Evolutionary conservation across 768 basidiomycete species (phyloP), one percentile per base, ranked within the genome.

Genomic region (Russula earlei): DNA sequence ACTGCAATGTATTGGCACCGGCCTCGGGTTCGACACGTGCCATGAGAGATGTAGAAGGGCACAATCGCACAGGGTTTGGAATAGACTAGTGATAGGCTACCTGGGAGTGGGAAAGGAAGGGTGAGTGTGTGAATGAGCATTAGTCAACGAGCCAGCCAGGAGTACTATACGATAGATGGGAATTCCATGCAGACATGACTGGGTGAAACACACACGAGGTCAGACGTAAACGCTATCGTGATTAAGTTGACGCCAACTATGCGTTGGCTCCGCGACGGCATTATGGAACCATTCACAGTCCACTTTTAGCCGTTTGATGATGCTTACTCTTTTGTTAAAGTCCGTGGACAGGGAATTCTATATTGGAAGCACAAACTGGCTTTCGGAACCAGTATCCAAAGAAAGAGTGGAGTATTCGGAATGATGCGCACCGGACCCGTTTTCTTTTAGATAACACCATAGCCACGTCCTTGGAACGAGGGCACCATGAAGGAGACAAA

Each of bases 11-110:
- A n/a, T 27, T 36, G 40, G 24, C 20, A 17, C 40, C 8, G 20
- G 12, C 31, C 56, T 52, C 15, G 56, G 19, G 51, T 42, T 22
- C 2, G 7, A 47, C 50, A 52, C 45, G 44, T 52, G 50, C 36
- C 27, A 14, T 20, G 10, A 34, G 45, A 37, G 27, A 49, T 42
- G 36, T 27, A 22, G 15, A 31, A 12, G 22, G 15, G 27, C 34
- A 12, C 29, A 36, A 36, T 36, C 10, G 34, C 7, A 36, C 34
- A 31, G 7, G 10, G 10, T 14, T 36, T 36, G 34, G 34, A 14
- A 15, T 36, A 31, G n/a, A n/a, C 29, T 31, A 31, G 29, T 31
- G 29, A 4, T 10, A 31, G 29, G 29, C 29, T 4, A 10, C 3
- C 29, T 2, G 29, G 29, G 29, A 31, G 29, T 31, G 3, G 29